These are phyloP conservation scores for Coemansia sp. DNA, from an alignment of 192 early-diverging fungal species.

Conservation along the genomic window DNA sequence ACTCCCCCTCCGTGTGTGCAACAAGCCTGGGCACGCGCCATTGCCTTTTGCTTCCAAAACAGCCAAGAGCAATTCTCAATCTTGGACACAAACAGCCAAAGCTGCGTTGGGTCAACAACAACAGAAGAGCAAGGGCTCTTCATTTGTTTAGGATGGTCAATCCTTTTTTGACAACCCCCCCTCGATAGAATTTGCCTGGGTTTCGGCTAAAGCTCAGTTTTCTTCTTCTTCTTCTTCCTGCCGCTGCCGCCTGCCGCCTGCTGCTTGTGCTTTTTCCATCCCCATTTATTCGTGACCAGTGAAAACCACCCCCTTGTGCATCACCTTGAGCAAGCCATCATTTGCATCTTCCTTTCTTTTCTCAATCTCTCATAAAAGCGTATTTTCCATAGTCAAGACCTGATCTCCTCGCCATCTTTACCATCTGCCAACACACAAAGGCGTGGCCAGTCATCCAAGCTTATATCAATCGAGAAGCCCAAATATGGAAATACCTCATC, in stretches of 20 bases:
- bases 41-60: no score
- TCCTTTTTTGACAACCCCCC: conserved; percentile 3
- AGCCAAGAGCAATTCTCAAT: no score
- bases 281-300: conserved; percentile 8
- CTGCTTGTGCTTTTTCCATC: background rate
- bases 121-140: background rate
- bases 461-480: no score
- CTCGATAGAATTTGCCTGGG: background rate
- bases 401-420: no score
- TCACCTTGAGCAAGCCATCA: background rate
- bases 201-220: conserved; percentile 2
- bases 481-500: background rate
- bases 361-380: background rate
- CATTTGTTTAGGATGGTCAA: conserved; percentile 1
- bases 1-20: background rate
- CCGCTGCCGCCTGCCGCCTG: background rate
- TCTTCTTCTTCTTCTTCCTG: background rate
- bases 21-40: no score
- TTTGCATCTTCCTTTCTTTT: conserved; percentile 2
- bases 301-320: background rate
- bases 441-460: no score
- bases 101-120: no score
- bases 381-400: background rate
- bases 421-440: no score
- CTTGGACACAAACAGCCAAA: no score